phyloP scores from a whole-genome alignment of 1,284 basidiomycete species.

The Anthracocystis setariae region DNA sequence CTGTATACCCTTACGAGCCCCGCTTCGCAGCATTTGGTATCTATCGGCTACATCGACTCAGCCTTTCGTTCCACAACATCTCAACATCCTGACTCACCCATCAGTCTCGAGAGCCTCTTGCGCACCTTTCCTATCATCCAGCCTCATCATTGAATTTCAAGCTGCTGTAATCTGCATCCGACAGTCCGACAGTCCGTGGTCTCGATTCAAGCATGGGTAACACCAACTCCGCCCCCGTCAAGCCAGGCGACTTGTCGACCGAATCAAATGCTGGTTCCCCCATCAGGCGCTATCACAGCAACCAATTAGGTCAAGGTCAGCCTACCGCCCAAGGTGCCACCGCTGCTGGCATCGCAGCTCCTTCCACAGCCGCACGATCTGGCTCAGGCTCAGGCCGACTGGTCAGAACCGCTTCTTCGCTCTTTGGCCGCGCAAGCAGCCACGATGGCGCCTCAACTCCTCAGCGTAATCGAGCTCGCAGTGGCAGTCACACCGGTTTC shows the following conservation, averaged over 20 bases:
- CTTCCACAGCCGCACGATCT: too few species aligned
- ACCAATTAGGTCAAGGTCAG: constrained; percentile 9
- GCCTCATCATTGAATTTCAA: not conserved
- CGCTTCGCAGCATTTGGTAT: too few species aligned
- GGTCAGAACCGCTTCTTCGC: constrained; percentile 21
- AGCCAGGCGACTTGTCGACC: constrained; percentile 12
- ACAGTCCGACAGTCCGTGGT: too few species aligned
- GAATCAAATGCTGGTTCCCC: constrained; percentile 13
- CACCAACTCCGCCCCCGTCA: constrained; percentile 35
- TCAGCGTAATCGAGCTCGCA: constrained; percentile 32
- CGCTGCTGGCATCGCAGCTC: not conserved
- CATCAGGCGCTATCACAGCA: constrained; percentile 33
- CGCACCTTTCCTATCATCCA: not conserved
- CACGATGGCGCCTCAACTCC: constrained; percentile 44
- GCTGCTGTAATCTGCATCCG: too few species aligned
- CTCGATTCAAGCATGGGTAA: constrained; percentile 28
- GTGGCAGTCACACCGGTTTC: constrained; percentile 43
- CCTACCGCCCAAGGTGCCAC: not conserved
- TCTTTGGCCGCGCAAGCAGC: constrained; percentile 48
- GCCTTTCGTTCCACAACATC: too few species aligned
- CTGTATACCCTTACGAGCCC: too few species aligned
- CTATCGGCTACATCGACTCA: too few species aligned
- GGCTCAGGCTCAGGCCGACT: constrained; percentile 2
- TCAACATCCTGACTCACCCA: too few species aligned
- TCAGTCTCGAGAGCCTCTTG: not conserved